phyloP scores from a whole-genome alignment of 148 eudicot species.

The Persicaria maculosa region DNA sequence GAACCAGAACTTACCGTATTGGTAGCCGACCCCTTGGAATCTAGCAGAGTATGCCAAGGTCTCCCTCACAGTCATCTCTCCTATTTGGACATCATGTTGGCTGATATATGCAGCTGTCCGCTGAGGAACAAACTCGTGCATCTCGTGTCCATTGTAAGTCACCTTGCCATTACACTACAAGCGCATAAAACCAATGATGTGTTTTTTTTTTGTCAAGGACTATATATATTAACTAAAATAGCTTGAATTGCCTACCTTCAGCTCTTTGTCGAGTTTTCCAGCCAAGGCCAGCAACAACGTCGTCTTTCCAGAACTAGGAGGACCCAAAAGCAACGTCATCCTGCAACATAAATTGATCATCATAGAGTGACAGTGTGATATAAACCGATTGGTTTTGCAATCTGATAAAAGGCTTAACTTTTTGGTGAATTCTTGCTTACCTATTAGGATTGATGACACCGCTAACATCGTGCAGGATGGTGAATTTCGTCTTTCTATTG shows the following conservation, averaged over 20 bases:
- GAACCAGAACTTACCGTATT: slow-evolving; percentile 13
- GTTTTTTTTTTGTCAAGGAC: no score
- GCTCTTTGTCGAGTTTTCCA: slow-evolving; percentile 10
- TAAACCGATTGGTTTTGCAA: not conserved
- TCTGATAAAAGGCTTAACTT: not conserved
- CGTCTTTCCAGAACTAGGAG: slow-evolving; percentile 15
- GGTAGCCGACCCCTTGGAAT: slow-evolving; percentile 19
- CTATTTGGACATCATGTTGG: slow-evolving; percentile 18
- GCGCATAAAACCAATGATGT: not conserved
- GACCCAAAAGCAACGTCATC: slow-evolving; percentile 16
- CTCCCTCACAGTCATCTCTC: slow-evolving; percentile 21
- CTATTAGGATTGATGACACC: slow-evolving; percentile 12
- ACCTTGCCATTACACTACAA: slow-evolving; percentile 17
- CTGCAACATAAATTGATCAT: no score
- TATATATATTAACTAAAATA: no score
- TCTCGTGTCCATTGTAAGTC: slow-evolving; percentile 20
- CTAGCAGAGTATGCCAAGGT: slow-evolving; percentile 21
- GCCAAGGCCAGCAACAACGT: slow-evolving; percentile 11
- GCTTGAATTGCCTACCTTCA: slow-evolving; percentile 5
- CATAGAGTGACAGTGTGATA: no score
- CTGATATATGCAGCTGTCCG: slow-evolving; percentile 21
- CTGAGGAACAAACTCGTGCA: slow-evolving; percentile 20
- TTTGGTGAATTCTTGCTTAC: not conserved
- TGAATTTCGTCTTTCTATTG: slow-evolving; percentile 9
- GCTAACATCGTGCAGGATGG: slow-evolving; percentile 13